Conservation (phyloP, 192 early-diverging fungal species). For the Entrophospora sp. region DNA sequence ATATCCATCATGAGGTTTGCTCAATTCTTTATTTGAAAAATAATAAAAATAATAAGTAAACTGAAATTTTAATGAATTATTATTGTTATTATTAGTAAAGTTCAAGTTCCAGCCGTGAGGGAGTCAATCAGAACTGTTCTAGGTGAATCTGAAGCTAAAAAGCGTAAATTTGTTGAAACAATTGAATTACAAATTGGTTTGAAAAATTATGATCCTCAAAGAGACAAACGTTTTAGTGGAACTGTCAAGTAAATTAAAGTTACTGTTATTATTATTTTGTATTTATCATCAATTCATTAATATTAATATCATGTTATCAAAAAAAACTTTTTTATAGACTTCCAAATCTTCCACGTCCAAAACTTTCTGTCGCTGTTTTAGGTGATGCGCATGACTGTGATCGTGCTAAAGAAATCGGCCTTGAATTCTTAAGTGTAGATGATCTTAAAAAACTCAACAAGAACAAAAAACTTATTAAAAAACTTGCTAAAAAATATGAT, state of each 20-base stretch:
- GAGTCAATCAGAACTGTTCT: constrained; percentile 64
- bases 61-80: too few species aligned
- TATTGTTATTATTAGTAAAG: too few species aligned
- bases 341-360: constrained; percentile 90
- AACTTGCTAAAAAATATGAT: constrained; percentile 97
- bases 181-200: constrained; percentile 97
- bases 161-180: constrained; percentile 94
- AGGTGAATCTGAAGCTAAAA: constrained; percentile 75
- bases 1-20: too few species aligned
- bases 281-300: not conserved
- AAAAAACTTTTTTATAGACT: constrained; percentile 41
- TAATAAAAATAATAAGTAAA: too few species aligned
- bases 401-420: constrained; percentile 81
- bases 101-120: constrained; percentile 84
- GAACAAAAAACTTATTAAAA: constrained; percentile 99
- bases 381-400: constrained; percentile 96
- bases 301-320: not conserved
- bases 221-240: constrained; percentile 99
- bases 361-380: constrained; percentile 90
- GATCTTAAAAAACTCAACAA: constrained; percentile 99
- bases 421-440: constrained; percentile 90
- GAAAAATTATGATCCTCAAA: constrained; percentile 99
- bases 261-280: not conserved
- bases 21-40: too few species aligned
- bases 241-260: constrained; percentile 62